phyloP scores from a whole-genome alignment of 768 basidiomycete species.

The Saitozyma podzolica region DNA sequence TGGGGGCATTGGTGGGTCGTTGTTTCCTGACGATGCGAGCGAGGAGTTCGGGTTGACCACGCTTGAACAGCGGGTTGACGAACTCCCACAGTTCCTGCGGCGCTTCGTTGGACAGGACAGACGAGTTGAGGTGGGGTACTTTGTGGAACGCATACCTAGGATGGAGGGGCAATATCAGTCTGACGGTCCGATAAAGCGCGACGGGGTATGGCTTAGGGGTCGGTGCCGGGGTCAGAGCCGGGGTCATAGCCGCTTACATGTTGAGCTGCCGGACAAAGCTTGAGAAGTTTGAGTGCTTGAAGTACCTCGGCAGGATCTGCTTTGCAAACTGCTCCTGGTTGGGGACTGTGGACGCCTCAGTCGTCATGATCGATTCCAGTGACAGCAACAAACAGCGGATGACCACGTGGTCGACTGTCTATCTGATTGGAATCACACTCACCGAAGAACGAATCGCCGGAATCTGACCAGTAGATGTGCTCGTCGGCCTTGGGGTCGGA shows the following conservation, averaged over 20 bases:
- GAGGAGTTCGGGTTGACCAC: slow-evolving; percentile 83
- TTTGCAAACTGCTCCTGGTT: slow-evolving; percentile 87
- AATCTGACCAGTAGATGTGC: slow-evolving; percentile 87
- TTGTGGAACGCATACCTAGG: slow-evolving; percentile 58
- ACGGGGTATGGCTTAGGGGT: too few relatives aligned
- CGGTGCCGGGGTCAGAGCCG: too few relatives aligned
- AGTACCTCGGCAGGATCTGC: slow-evolving; percentile 59
- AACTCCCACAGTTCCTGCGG: slow-evolving; percentile 67
- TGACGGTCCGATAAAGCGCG: too few relatives aligned
- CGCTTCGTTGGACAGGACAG: slow-evolving; percentile 78
- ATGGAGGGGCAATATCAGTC: background rate
- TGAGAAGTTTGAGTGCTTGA: slow-evolving; percentile 55
- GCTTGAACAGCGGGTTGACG: slow-evolving; percentile 81
- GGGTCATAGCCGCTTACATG: slow-evolving; percentile 25
- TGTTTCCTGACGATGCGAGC: slow-evolving; percentile 81
- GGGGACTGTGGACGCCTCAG: slow-evolving; percentile 61
- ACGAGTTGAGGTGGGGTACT: slow-evolving; percentile 90
- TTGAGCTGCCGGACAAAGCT: slow-evolving; percentile 53
- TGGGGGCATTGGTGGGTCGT: slow-evolving; percentile 25
- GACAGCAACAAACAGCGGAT: background rate
- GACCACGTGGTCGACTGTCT: too few relatives aligned
- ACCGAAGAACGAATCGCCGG: slow-evolving; percentile 93
- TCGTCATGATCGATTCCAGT: background rate
- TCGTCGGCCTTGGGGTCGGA: slow-evolving; percentile 78
- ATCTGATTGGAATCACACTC: slow-evolving; percentile 12